phyloP scores from a whole-genome alignment of 2,329 filamentous ascomycete genomes.

The Botrytis porri region DNA sequence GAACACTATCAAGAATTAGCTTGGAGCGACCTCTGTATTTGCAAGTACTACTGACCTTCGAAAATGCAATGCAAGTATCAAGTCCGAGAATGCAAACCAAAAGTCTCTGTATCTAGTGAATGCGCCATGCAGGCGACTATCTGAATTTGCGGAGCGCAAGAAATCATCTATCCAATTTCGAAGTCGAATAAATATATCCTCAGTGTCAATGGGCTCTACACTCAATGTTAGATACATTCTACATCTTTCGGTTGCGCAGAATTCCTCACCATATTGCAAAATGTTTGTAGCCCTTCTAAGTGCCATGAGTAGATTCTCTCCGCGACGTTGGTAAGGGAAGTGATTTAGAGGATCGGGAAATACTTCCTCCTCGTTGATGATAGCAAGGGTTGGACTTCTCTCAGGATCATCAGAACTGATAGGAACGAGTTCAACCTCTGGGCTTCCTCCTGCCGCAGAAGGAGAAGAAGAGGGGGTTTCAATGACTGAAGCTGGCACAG shows the following conservation, averaged over 20 bases:
- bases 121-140: slow-evolving; percentile 43
- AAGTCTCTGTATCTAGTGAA: slow-evolving; percentile 47
- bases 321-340: slow-evolving; percentile 44
- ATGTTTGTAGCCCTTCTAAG: slow-evolving; percentile 35
- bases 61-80: slow-evolving; percentile 44
- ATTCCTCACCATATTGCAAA: slow-evolving; percentile 41
- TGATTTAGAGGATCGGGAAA: slow-evolving; percentile 44
- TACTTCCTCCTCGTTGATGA: slow-evolving; percentile 34
- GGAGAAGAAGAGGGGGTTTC: slow-evolving; percentile 37
- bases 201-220: slow-evolving; percentile 45
- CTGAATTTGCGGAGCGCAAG: slow-evolving; percentile 42
- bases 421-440: slow-evolving; percentile 35
- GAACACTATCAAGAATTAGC: slow-evolving; percentile 32
- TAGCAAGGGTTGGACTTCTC: slow-evolving; percentile 33
- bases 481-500: slow-evolving; percentile 27
- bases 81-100: slow-evolving; percentile 52
- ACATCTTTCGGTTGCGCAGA: slow-evolving; percentile 8
- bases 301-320: slow-evolving; percentile 27
- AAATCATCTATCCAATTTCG: slow-evolving; percentile 52
- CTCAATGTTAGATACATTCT: slow-evolving; percentile 30
- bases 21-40: neutral
- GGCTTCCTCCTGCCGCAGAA: slow-evolving; percentile 33
- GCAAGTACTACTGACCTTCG: slow-evolving; percentile 42
- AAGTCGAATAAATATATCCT: slow-evolving; percentile 46
- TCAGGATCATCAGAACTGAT: slow-evolving; percentile 33